Percentiles rank a stretch among this genome's conserved stretches.
Conservation (phyloP, 768 basidiomycete genomes). For the Tricholoma flavovirens region DNA sequence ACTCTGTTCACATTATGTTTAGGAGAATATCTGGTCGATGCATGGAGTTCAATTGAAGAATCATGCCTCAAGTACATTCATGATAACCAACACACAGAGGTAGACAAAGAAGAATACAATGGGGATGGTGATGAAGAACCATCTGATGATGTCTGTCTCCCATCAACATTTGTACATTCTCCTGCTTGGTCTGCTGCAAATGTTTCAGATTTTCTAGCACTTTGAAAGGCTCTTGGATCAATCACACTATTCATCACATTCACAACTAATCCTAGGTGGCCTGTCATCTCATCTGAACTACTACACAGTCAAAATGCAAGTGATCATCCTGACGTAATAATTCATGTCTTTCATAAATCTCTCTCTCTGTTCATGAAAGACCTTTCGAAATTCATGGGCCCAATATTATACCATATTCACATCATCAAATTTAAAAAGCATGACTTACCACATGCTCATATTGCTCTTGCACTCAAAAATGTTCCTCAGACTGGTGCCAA, state of each 20-base stretch:
- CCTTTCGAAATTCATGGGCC: slow-evolving; percentile 19
- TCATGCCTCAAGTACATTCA: no score
- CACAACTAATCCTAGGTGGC: slow-evolving; percentile 32
- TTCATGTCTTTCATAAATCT: slow-evolving; percentile 21
- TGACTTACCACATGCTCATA: slow-evolving; percentile 35
- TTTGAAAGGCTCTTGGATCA: slow-evolving; percentile 22
- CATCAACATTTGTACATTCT: slow-evolving; percentile 11
- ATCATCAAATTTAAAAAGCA: slow-evolving; percentile 38
- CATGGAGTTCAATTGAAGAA: no score
- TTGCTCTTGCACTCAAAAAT: no score
- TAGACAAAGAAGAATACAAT: no score
- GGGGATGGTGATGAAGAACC: no score
- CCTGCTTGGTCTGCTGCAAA: slow-evolving; percentile 30
- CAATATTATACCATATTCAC: no score
- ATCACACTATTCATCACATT: no score
- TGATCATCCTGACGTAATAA: slow-evolving; percentile 17
- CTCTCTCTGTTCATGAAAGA: slow-evolving; percentile 12
- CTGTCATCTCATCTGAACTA: not conserved
- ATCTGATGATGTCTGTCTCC: slow-evolving; percentile 32
- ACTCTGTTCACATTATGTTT: no score
- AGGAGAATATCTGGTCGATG: no score
- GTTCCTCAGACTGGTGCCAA: slow-evolving; percentile 21
- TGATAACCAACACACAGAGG: no score
- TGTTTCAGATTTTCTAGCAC: slow-evolving; percentile 27
- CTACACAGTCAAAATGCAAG: not conserved